These are phyloP conservation scores for Blumeriella jaapii DNA, from an alignment of 2,329 filamentous ascomycete species.

Conservation along the genomic window DNA sequence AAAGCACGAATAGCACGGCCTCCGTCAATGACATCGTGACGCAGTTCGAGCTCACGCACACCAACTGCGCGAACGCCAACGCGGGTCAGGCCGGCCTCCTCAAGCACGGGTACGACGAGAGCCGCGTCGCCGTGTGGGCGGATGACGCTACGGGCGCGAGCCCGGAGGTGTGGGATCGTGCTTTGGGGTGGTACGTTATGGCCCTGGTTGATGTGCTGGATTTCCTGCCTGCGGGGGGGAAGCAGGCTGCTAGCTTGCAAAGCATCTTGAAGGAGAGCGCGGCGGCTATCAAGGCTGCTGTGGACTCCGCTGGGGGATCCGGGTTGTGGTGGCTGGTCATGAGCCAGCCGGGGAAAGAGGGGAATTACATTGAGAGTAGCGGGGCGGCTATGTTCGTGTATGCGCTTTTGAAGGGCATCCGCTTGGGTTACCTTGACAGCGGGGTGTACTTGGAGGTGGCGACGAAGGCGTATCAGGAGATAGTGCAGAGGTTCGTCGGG, in stretches of 20 bases:
- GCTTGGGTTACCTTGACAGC: slow-evolving; percentile 27
- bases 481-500: slow-evolving; percentile 15
- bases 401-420: slow-evolving; percentile 28
- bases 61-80: slow-evolving; percentile 14
- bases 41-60: slow-evolving; percentile 21
- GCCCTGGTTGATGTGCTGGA: slow-evolving; percentile 30
- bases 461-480: slow-evolving; percentile 14
- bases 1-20: slow-evolving; percentile 20
- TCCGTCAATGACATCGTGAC: slow-evolving; percentile 24
- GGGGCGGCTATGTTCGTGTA: slow-evolving; percentile 30
- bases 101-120: slow-evolving; percentile 29
- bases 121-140: slow-evolving; percentile 28
- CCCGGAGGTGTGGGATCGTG: slow-evolving; percentile 30
- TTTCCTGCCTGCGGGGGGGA: slow-evolving; percentile 14
- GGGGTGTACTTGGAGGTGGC: slow-evolving; percentile 10
- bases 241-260: neutral
- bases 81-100: slow-evolving; percentile 22
- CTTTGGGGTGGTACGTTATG: slow-evolving; percentile 30
- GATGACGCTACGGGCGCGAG: slow-evolving; percentile 27
- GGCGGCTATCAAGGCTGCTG: slow-evolving; percentile 11
- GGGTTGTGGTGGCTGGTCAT: slow-evolving; percentile 32
- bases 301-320: slow-evolving; percentile 15
- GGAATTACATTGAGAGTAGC: slow-evolving; percentile 31
- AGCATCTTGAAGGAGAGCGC: slow-evolving; percentile 6
- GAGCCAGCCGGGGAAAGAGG: slow-evolving; percentile 18